Conservation (phyloP, 352 stramenopile genomes). For the Pythium vanterpoolii region DNA sequence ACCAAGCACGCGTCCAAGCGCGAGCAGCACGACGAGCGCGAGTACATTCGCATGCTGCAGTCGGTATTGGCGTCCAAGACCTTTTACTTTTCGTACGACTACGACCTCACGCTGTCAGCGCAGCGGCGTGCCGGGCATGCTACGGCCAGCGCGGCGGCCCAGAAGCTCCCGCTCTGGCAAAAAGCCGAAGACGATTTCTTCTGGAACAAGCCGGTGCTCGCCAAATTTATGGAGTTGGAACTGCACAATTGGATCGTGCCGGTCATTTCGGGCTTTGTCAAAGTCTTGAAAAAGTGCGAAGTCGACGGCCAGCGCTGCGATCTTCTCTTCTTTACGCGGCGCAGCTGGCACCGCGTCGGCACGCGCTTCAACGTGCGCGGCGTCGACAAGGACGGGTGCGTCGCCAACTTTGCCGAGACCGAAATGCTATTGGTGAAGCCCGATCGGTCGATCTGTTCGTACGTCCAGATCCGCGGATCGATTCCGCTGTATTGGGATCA, state of each 20-base stretch:
- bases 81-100: slow-evolving; percentile 75
- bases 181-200: slow-evolving; percentile 89
- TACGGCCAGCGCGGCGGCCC: slow-evolving; percentile 17
- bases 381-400: slow-evolving; percentile 83
- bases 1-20: slow-evolving; percentile 48
- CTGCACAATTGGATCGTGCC: slow-evolving; percentile 63
- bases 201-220: slow-evolving; percentile 86
- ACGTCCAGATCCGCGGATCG: slow-evolving; percentile 93
- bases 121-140: slow-evolving; percentile 37
- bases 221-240: slow-evolving; percentile 44
- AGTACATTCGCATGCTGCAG: slow-evolving; percentile 58
- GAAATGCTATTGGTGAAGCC: slow-evolving; percentile 87
- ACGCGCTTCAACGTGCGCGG: slow-evolving; percentile 92
- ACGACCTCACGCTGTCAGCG: slow-evolving; percentile 59
- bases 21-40: slow-evolving; percentile 51
- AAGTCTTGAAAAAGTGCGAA: slow-evolving; percentile 65
- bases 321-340: slow-evolving; percentile 68
- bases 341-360: slow-evolving; percentile 77
- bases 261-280: slow-evolving; percentile 69
- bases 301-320: slow-evolving; percentile 53
- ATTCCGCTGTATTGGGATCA: slow-evolving; percentile 95
- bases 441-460: slow-evolving; percentile 75
- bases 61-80: slow-evolving; percentile 41
- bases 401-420: slow-evolving; percentile 94
- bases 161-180: slow-evolving; percentile 43